A percentile compares a stretch with the other conserved stretches of the same genome.
phyloP scores from a whole-genome alignment of 2,329 filamentous ascomycete genomes.

The Calonectria pteridis region DNA sequence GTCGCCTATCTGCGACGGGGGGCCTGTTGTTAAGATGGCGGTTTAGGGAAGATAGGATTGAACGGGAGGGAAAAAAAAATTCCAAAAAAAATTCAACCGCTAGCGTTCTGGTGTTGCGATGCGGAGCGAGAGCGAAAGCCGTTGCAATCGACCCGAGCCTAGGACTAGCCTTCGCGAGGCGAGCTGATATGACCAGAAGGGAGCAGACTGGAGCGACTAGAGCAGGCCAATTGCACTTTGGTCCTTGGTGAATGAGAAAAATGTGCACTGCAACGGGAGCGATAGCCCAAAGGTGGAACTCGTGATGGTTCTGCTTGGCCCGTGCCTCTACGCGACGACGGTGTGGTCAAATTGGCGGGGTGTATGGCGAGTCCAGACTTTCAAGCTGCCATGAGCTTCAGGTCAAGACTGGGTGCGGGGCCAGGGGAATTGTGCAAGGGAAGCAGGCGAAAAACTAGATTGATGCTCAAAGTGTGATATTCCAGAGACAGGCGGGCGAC shows the following conservation, averaged over 20 bases:
- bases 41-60: neutral
- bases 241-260: constrained; percentile 9
- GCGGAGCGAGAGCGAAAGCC: neutral
- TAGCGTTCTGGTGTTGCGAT: neutral
- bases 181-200: constrained; percentile 1
- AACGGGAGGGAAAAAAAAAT: neutral
- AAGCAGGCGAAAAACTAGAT: constrained; percentile 18
- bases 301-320: constrained; percentile 15
- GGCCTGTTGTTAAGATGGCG: neutral
- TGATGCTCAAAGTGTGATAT: constrained; percentile 19
- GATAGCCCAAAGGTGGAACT: constrained; percentile 10
- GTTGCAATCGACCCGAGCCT: neutral
- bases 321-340: constrained; percentile 14
- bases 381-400: neutral
- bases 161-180: constrained; percentile 5
- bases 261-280: constrained; percentile 2
- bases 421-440: constrained; percentile 7
- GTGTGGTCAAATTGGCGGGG: constrained; percentile 5
- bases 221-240: constrained; percentile 7
- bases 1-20: neutral
- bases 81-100: neutral
- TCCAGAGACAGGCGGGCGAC: neutral
- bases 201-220: neutral
- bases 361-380: neutral
- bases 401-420: constrained; percentile 14